Percentiles rank a stretch among this genome's conserved stretches.
phyloP scores from a whole-genome alignment of 2,329 filamentous ascomycete genomes.

The Xylariaceae sp. region DNA sequence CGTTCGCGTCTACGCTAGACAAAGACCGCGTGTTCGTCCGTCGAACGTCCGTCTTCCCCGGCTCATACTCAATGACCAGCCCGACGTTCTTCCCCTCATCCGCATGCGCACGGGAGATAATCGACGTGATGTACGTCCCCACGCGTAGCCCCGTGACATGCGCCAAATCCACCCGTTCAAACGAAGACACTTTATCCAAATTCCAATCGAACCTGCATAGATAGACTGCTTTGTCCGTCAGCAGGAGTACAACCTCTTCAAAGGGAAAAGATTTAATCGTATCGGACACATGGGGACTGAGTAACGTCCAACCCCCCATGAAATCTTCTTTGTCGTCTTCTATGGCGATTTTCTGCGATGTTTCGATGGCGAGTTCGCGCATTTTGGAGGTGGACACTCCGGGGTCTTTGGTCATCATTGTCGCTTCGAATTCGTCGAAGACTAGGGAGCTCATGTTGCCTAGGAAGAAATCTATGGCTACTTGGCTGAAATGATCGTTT shows the following conservation, averaged over 20 bases:
- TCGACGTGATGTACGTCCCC: conserved; percentile 87
- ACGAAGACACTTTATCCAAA: conserved; percentile 87
- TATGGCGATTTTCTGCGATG: conserved; percentile 79
- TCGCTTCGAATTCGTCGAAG: conserved; percentile 90
- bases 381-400: conserved; percentile 80
- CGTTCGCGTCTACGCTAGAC: conserved; percentile 37
- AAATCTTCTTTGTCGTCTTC: conserved; percentile 79
- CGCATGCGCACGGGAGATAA: conserved; percentile 68
- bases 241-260: conserved; percentile 79
- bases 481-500: conserved; percentile 95
- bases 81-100: conserved; percentile 79
- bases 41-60: conserved; percentile 63
- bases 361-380: conserved; percentile 83
- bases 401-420: conserved; percentile 89
- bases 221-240: conserved; percentile 82
- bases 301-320: conserved; percentile 81
- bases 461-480: conserved; percentile 87
- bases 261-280: conserved; percentile 67
- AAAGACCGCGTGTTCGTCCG: conserved; percentile 83
- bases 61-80: conserved; percentile 70
- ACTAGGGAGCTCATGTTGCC: conserved; percentile 80
- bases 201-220: conserved; percentile 92
- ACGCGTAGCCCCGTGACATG: conserved; percentile 68
- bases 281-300: conserved; percentile 68
- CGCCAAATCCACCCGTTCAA: conserved; percentile 75